Percentiles rank a stretch among this genome's conserved stretches.
Evolutionary conservation across 75 land plant species (phyloP).

Genomic region (Cunninghamia lanceolata): DNA sequence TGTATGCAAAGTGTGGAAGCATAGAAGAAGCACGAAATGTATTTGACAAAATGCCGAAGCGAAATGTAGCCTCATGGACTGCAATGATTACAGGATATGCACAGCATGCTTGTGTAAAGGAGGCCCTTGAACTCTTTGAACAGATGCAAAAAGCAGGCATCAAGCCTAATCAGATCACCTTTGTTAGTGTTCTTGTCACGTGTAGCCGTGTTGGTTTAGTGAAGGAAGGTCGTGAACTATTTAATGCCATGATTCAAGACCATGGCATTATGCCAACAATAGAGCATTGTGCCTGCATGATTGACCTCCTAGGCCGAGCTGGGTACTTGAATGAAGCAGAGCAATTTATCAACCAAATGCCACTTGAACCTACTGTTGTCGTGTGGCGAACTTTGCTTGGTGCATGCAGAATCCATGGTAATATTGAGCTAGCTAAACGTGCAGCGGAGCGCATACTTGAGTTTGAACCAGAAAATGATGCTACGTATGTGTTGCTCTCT

Average conservation of each 20-base stretch:
- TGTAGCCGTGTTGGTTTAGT: conserved; percentile 26
- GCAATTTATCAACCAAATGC: conserved; percentile 39
- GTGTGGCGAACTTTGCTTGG: conserved; percentile 30
- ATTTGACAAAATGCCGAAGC: no score
- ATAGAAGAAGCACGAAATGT: no score
- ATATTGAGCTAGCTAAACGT: background rate
- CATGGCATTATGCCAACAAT: conserved; percentile 12
- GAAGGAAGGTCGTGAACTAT: conserved; percentile 7
- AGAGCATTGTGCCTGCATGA: conserved; percentile 20
- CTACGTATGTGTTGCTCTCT: no score
- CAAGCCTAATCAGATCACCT: background rate
- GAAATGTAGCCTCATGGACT: no score
- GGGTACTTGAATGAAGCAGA: conserved; percentile 50
- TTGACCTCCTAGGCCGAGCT: conserved; percentile 43
- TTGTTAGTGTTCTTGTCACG: conserved; percentile 24
- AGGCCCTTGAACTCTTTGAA: background rate
- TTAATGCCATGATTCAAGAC: background rate
- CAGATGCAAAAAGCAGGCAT: no score
- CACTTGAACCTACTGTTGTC: no score
- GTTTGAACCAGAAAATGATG: no score
- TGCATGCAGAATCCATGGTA: no score
- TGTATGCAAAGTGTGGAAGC: no score
- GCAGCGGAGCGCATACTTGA: background rate
- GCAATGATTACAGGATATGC: conserved; percentile 9
- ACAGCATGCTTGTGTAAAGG: background rate